Base-by-base conservation (phyloP, 2,329 filamentous ascomycete genomes). In the Fusarium avenaceum region DNA sequence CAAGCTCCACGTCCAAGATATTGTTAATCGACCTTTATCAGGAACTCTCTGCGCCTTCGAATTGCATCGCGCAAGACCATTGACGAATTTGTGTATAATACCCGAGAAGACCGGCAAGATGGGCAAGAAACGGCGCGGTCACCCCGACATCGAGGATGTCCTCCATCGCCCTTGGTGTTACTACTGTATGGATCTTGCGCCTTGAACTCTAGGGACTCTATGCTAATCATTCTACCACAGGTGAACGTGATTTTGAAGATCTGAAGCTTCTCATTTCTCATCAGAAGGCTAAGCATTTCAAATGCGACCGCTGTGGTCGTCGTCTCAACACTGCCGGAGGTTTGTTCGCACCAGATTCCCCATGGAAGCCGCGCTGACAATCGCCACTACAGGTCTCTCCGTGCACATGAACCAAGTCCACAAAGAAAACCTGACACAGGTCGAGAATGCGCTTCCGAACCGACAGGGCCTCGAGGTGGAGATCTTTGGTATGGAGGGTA, bases 271-370 rank as follows among this genome's bases (percentile, higher is more conserved):
- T 99, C 69, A 96, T 97, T 73, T 94, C 92, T 59, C 96, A 99
- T 80, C 96, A 98, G 77, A 98, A 97, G 79, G 94, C 95, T n/a
- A 98, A 98, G 81, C 96, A 99, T 80, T 98, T 97, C 86, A 97
- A 97, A 81, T 99, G 96, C 82, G 93, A 97, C 74, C 85, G 91
- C 82, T 99, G 96, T 79, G 90, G 90, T 53, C 89, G 96, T 69
- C 87, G 94, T 71, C 82, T 99, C 57, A 97, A 97, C 77, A 99
- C 96, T 2, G 94, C 94, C 42, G 96, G 96, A 86, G 96, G 94
- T 96, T 80, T 76, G 87, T 64, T 8, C 33, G 11, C 15, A 17
- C 40, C 39, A 28, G 30, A 45, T 33, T 17, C 13, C 8, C 8
- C 22, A 6, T 14, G 10, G 39, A 30, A 33, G 32, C 30, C 28